Evolutionary conservation across 345 rosid species (phyloP).

Genomic region (Camelina sativa): DNA sequence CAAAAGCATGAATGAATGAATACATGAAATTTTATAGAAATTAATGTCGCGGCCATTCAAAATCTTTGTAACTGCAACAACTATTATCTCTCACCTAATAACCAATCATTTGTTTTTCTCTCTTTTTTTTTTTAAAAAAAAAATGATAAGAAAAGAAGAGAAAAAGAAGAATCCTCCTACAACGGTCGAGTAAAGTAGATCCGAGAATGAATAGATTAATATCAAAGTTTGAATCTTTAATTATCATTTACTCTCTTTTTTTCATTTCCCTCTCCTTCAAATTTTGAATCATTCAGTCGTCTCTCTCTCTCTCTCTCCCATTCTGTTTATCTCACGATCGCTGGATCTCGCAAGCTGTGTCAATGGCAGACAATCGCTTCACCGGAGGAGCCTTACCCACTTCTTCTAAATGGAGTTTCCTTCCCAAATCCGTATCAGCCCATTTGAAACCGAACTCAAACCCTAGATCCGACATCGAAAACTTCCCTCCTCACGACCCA

Average conservation of each 20-base stretch:
- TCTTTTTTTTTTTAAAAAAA: too few species aligned
- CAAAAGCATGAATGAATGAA: too few species aligned
- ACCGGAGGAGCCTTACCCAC: conserved; percentile 43
- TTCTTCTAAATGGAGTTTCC: conserved; percentile 66
- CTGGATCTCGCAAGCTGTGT: conserved; percentile 24
- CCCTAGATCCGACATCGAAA: conserved; percentile 55
- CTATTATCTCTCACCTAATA: not conserved
- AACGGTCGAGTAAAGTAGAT: conserved; percentile 45
- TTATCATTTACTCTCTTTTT: conserved; percentile 9
- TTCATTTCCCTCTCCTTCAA: conserved; percentile 26
- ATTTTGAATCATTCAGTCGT: conserved; percentile 45
- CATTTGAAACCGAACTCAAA: too few species aligned
- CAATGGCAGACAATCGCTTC: conserved; percentile 41
- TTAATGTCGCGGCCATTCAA: not conserved
- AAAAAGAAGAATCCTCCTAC: not conserved
- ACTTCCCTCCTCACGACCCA: conserved; percentile 70
- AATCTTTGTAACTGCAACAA: not conserved
- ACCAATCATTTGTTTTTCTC: not conserved
- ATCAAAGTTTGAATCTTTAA: conserved; percentile 14
- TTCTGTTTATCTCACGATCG: not conserved
- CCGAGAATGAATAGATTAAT: not conserved
- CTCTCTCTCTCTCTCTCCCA: not conserved
- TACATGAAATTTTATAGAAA: too few species aligned
- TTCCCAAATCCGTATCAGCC: conserved; percentile 67
- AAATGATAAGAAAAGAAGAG: not conserved